These are phyloP conservation scores for Diaporthe ilicicola DNA, from an alignment of 2,329 filamentous ascomycete genomes.

Conservation along the genomic window DNA sequence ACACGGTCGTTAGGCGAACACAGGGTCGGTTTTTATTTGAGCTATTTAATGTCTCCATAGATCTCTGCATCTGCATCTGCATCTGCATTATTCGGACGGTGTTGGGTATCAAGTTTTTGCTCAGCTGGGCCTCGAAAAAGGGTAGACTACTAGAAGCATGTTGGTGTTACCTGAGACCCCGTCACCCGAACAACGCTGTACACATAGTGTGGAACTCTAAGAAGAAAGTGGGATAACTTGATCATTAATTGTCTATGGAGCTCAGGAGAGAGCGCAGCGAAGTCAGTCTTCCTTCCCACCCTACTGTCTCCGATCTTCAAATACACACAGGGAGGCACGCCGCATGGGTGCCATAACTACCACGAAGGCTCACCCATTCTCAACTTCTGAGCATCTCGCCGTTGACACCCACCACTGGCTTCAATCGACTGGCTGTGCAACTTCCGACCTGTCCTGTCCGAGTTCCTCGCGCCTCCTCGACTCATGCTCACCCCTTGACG, in stretches of 20 bases:
- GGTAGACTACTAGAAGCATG: not conserved
- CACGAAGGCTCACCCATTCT: not conserved
- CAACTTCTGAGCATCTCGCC: not conserved
- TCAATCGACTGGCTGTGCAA: not conserved
- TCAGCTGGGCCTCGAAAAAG: not conserved
- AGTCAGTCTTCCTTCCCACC: not conserved
- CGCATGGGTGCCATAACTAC: too few species aligned
- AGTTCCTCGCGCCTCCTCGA: not conserved
- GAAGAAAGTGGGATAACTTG: not conserved
- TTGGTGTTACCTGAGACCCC: not conserved
- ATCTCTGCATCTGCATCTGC: slow-evolving; percentile 1
- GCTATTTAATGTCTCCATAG: slow-evolving; percentile 20
- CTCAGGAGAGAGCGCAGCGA: not conserved
- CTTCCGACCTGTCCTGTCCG: not conserved
- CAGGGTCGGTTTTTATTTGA: not conserved
- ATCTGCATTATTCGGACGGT: slow-evolving; percentile 6
- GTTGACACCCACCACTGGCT: not conserved
- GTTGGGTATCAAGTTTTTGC: not conserved
- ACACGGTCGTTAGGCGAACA: not conserved
- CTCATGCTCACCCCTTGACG: not conserved
- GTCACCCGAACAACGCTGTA: not conserved
- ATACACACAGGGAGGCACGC: too few species aligned
- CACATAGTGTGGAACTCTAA: not conserved
- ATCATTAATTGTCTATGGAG: not conserved
- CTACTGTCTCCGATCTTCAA: not conserved